Evolutionary conservation across 2,329 filamentous ascomycete genomes (phyloP).

Genomic region (Sporothrix humicola): DNA sequence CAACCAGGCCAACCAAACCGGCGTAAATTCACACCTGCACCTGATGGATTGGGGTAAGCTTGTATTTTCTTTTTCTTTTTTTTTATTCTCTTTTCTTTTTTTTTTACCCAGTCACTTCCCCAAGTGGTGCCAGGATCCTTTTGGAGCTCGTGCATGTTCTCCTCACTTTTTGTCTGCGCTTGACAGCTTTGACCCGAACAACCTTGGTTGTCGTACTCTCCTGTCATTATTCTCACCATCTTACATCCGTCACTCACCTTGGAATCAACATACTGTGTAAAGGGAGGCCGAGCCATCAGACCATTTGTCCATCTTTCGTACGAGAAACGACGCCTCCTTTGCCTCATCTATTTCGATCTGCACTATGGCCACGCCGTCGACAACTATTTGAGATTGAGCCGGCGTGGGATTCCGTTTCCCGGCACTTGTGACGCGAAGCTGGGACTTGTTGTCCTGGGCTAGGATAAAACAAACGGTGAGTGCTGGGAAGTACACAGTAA

Average conservation of each 20-base stretch:
- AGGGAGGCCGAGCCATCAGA: background rate
- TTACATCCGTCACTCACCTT: background rate
- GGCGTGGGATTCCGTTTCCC: conserved; percentile 16
- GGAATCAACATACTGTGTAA: background rate
- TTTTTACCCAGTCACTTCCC: background rate
- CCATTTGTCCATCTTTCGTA: background rate
- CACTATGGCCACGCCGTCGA: background rate
- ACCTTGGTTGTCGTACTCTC: background rate
- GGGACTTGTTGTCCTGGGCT: background rate
- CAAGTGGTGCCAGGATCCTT: background rate
- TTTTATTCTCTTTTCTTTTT: background rate
- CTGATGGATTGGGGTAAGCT: conserved; percentile 14
- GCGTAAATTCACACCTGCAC: conserved; percentile 2
- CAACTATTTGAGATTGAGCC: background rate
- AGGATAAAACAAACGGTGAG: background rate
- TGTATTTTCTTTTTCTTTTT: background rate
- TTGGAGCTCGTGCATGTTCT: background rate
- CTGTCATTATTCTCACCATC: background rate
- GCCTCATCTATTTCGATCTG: conserved; percentile 1
- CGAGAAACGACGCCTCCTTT: background rate
- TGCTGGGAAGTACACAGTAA: too few species aligned
- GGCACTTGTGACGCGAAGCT: conserved; percentile 21
- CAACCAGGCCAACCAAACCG: too few species aligned
- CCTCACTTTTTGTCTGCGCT: background rate
- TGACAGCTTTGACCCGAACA: background rate